Conservation (phyloP, 306 rosid species). For the Medicago truncatula region DNA sequence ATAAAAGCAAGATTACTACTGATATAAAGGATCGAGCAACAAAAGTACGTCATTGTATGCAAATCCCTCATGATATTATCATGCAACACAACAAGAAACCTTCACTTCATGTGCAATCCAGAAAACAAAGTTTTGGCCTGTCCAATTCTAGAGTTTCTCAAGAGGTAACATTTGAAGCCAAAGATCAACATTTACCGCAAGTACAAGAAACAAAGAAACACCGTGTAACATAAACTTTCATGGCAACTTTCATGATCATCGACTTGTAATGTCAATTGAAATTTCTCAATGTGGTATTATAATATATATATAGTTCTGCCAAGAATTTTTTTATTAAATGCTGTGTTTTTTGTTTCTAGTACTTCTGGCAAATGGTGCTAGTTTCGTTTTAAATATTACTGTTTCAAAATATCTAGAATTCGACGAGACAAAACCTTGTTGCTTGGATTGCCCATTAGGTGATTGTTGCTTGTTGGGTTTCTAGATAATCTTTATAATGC, state of each 20-base stretch:
- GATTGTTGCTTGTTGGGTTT: no score
- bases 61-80: neutral
- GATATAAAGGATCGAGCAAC: conserved; percentile 12
- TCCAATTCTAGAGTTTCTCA: neutral
- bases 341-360: no score
- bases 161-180: neutral
- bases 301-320: neutral
- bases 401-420: no score
- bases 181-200: neutral
- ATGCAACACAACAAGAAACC: neutral
- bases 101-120: conserved; percentile 26
- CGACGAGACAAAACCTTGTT: no score
- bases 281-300: neutral
- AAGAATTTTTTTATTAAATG: no score
- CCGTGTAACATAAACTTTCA: conserved; percentile 7
- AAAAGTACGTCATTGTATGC: neutral
- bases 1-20: conserved; percentile 39
- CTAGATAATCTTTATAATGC: no score
- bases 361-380: no score
- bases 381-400: no score
- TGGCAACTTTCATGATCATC: conserved; percentile 13
- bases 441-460: no score
- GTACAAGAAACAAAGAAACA: conserved; percentile 2
- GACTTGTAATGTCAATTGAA: conserved; percentile 16
- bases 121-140: neutral